Percentiles rank a stretch among this genome's conserved stretches.
Conservation (phyloP, 192 early-diverging fungal genomes). For the Coemansia sp. region DNA sequence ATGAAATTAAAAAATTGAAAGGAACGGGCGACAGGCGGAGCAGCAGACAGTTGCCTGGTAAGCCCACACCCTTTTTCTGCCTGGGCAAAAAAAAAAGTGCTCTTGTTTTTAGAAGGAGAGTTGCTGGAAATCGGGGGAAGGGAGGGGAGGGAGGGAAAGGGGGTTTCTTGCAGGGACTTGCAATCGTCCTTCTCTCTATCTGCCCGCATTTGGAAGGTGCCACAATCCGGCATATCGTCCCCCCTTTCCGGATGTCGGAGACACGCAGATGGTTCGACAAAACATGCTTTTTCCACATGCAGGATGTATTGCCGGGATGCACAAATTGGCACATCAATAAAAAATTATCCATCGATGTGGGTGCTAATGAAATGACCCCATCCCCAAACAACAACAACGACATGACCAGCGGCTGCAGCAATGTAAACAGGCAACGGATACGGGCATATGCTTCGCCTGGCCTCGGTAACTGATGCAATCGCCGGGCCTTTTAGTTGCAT, state of each 20-base stretch:
- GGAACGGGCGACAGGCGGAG: background rate
- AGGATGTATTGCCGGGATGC: background rate
- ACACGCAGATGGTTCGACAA: background rate
- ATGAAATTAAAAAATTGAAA: too few relatives aligned
- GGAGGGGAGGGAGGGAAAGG: conserved; percentile 1
- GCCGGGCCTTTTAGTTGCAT: background rate
- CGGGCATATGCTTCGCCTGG: background rate
- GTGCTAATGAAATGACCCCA: background rate
- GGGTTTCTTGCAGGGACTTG: background rate
- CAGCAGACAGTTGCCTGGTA: background rate
- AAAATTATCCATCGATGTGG: background rate
- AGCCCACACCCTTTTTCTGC: background rate
- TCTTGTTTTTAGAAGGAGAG: too few relatives aligned
- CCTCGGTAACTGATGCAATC: background rate
- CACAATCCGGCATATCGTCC: background rate
- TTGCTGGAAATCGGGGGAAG: background rate
- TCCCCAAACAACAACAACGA: background rate
- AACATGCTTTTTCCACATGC: background rate
- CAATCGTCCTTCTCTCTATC: background rate
- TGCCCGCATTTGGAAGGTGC: conserved; percentile 4
- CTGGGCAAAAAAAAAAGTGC: background rate
- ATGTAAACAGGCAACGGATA: background rate
- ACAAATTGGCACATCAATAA: background rate
- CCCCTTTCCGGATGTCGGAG: background rate
- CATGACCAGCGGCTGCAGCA: background rate